Percentiles rank a stretch among this genome's conserved stretches.
These are phyloP conservation scores for Sclerospora graminicola DNA, from an alignment of 352 stramenopile genomes.

Conservation along the genomic window DNA sequence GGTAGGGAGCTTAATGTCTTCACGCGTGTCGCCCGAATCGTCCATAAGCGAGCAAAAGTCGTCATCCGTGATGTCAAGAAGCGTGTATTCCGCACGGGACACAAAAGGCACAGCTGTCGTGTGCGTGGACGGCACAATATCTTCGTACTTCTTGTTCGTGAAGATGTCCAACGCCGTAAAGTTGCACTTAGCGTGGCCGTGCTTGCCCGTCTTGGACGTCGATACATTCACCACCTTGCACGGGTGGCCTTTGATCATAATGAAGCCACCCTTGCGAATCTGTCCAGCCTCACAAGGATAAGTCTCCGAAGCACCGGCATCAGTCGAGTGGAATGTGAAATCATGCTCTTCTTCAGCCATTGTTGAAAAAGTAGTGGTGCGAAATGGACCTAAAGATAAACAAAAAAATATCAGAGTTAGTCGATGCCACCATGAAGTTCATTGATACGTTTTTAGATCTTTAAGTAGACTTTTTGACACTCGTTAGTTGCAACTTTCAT, in stretches of 20 bases:
- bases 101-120: conserved; percentile 97
- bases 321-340: conserved; percentile 89
- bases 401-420: not conserved
- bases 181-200: conserved; percentile 99
- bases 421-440: too few species aligned
- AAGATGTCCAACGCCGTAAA: conserved; percentile 99
- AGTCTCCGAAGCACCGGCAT: conserved; percentile 95
- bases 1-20: conserved; percentile 95
- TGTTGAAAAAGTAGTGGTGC: conserved; percentile 12
- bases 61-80: conserved; percentile 98
- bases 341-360: conserved; percentile 60
- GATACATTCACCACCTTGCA: conserved; percentile 98
- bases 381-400: conserved; percentile 9
- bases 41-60: conserved; percentile 98
- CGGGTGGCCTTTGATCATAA: conserved; percentile 99
- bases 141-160: conserved; percentile 99
- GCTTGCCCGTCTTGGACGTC: conserved; percentile 99
- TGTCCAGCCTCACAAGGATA: conserved; percentile 98
- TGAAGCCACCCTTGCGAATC: conserved; percentile 99
- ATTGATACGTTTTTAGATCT: too few species aligned
- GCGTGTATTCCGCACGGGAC: conserved; percentile 93
- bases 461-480: too few species aligned
- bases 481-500: not conserved
- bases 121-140: conserved; percentile 99
- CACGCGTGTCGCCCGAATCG: conserved; percentile 94